These are phyloP conservation scores for Aspergillus arachidicola DNA, from an alignment of 2,329 filamentous ascomycete genomes.

Conservation along the genomic window DNA sequence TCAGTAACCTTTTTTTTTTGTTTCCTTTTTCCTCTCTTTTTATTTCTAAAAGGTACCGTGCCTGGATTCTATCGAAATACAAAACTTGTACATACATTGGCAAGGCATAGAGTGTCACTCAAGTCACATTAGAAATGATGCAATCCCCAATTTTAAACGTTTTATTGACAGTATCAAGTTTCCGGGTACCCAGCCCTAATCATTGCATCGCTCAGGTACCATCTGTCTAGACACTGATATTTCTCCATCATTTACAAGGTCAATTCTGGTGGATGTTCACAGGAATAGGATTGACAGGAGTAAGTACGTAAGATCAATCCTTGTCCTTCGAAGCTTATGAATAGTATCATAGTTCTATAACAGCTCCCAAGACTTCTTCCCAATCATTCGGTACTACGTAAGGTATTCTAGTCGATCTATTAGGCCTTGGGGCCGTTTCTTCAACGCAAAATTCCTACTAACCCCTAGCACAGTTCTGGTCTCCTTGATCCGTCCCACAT, in stretches of 20 bases:
- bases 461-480: neutral
- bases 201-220: neutral
- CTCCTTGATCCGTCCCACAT: slow-evolving; percentile 1
- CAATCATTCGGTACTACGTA: neutral
- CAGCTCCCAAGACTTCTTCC: neutral
- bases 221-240: neutral
- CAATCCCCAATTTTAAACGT: neutral
- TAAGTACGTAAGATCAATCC: neutral
- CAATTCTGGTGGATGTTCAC: neutral
- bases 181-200: neutral
- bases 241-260: neutral
- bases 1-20: neutral
- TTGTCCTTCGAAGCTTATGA: neutral
- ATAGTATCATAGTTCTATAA: neutral
- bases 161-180: slow-evolving; percentile 2
- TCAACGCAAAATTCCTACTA: neutral
- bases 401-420: neutral
- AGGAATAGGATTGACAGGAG: neutral
- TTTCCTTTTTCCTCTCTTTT: neutral
- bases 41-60: neutral
- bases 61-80: neutral
- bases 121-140: neutral
- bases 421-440: neutral
- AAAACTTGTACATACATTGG: neutral
- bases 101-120: neutral